phyloP scores from a whole-genome alignment of 352 stramenopile genomes.

The Hyaloperonospora brassicae region DNA sequence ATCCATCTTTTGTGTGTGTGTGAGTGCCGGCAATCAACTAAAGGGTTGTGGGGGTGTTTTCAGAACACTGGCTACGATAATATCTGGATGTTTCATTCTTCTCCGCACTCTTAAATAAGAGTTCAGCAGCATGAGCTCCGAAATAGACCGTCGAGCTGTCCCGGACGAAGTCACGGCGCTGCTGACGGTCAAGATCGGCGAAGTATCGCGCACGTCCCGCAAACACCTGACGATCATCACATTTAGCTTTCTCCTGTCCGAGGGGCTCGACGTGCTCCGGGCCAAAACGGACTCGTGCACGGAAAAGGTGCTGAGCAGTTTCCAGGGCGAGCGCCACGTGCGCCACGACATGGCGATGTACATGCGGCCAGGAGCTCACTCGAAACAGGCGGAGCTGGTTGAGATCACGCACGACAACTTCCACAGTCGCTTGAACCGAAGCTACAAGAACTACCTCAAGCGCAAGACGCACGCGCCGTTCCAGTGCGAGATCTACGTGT shows the following conservation, averaged over 20 bases:
- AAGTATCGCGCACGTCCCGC: slow-evolving; percentile 57
- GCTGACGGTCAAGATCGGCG: slow-evolving; percentile 72
- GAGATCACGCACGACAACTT: slow-evolving; percentile 59
- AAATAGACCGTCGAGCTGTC: slow-evolving; percentile 19
- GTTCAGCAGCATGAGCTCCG: slow-evolving; percentile 15
- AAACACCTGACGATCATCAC: slow-evolving; percentile 50
- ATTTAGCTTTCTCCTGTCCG: slow-evolving; percentile 61
- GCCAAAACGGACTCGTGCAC: slow-evolving; percentile 58
- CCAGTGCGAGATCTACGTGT: slow-evolving; percentile 67
- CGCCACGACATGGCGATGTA: slow-evolving; percentile 63
- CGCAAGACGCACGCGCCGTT: slow-evolving; percentile 48
- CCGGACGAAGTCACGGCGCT: slow-evolving; percentile 58
- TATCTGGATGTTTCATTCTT: neutral
- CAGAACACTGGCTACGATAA: too few relatives aligned
- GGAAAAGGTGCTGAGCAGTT: slow-evolving; percentile 40
- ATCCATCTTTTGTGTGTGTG: slow-evolving; percentile 30
- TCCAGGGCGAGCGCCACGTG: slow-evolving; percentile 37
- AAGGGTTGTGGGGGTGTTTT: too few relatives aligned
- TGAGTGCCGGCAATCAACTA: neutral
- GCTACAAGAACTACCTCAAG: slow-evolving; percentile 76
- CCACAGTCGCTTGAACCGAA: slow-evolving; percentile 54
- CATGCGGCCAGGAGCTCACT: slow-evolving; percentile 65
- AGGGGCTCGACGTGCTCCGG: slow-evolving; percentile 68
- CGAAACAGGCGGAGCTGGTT: slow-evolving; percentile 76
- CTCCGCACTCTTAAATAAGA: slow-evolving; percentile 11